These are phyloP conservation scores for Backusella australiensis DNA, from an alignment of 192 early-diverging fungal species.

Conservation along the genomic window DNA sequence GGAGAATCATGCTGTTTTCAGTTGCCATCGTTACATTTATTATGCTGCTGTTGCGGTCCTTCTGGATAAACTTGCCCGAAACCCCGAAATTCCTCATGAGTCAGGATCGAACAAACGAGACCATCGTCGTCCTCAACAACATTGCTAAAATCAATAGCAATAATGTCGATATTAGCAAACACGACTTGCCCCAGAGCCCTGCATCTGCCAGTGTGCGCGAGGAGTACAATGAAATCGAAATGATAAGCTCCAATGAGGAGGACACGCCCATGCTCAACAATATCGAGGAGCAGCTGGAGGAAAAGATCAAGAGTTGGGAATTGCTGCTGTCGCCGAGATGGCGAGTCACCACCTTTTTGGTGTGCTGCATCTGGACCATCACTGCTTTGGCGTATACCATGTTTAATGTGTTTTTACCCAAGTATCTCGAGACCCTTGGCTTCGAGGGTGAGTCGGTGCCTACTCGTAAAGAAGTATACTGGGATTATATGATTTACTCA, in stretches of 20 bases:
- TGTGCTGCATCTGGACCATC: conserved; percentile 79
- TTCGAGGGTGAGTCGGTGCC: conserved; percentile 32
- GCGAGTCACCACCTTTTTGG: conserved; percentile 61
- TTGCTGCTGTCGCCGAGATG: conserved; percentile 50
- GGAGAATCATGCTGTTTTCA: conserved; percentile 72
- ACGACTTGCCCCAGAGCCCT: conserved; percentile 17
- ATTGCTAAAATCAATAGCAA: conserved; percentile 65
- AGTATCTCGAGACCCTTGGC: conserved; percentile 65
- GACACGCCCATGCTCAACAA: not conserved
- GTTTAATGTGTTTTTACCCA: conserved; percentile 85
- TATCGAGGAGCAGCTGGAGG: not conserved
- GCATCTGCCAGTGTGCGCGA: conserved; percentile 7
- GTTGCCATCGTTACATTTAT: conserved; percentile 58
- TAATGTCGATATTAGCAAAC: conserved; percentile 8
- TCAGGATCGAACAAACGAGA: conserved; percentile 60
- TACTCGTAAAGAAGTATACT: conserved; percentile 57
- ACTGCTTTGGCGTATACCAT: conserved; percentile 81
- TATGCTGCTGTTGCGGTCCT: conserved; percentile 71
- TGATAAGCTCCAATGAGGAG: conserved; percentile 7
- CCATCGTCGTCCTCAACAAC: conserved; percentile 62
- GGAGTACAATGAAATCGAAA: conserved; percentile 5
- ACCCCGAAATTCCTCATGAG: conserved; percentile 78
- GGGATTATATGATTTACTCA: conserved; percentile 74
- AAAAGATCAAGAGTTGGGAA: not conserved
- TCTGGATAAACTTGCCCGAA: conserved; percentile 71